Evolutionary conservation across 2,329 filamentous ascomycete genomes (phyloP).

Genomic region (Periconia sp.): DNA sequence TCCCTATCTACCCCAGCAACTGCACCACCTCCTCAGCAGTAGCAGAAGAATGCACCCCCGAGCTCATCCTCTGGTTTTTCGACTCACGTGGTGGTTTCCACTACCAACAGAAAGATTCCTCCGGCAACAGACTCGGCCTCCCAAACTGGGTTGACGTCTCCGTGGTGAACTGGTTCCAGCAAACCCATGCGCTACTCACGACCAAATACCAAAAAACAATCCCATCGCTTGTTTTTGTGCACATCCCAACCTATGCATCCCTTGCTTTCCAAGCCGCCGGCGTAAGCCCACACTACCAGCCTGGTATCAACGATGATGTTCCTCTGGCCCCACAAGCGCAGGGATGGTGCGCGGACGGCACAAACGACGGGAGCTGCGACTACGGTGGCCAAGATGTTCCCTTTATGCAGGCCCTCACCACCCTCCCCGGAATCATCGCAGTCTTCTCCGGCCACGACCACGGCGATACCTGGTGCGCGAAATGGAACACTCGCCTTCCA

Average conservation of each 20-base stretch:
- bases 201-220: constrained; percentile 24
- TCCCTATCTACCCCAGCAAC: constrained; percentile 46
- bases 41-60: constrained; percentile 13
- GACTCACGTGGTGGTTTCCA: constrained; percentile 43
- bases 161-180: constrained; percentile 4
- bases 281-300: constrained; percentile 47
- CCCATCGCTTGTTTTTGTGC: constrained; percentile 55
- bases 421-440: constrained; percentile 46
- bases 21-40: not conserved
- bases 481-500: constrained; percentile 29
- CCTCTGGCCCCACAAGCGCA: constrained; percentile 36
- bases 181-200: constrained; percentile 8
- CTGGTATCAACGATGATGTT: constrained; percentile 38
- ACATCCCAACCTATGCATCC: constrained; percentile 45
- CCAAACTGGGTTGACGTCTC: constrained; percentile 4
- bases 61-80: constrained; percentile 68
- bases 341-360: constrained; percentile 10
- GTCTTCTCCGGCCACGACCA: constrained; percentile 68
- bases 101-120: constrained; percentile 7
- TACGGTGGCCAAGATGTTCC: constrained; percentile 53
- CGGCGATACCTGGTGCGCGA: constrained; percentile 36
- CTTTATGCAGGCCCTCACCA: constrained; percentile 62
- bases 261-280: constrained; percentile 44
- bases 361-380: constrained; percentile 14
- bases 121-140: constrained; percentile 3